Evolutionary conservation across 169 alveolate species (phyloP).

Genomic region (Plasmodium knowlesi): DNA sequence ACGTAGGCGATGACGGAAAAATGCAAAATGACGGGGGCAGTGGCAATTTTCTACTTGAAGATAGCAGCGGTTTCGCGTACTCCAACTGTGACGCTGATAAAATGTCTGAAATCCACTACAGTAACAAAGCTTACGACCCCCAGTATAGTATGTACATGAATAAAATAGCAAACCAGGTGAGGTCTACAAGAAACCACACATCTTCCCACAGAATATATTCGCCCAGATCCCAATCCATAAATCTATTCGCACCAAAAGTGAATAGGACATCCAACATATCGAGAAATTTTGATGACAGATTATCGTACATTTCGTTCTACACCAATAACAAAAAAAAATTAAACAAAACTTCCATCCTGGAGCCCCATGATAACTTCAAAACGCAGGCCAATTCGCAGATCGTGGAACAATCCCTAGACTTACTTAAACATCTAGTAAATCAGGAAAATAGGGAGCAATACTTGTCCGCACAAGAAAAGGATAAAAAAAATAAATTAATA

Average conservation of each 20-base stretch:
- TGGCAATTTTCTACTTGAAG: conserved; percentile 5
- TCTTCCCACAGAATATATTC: conserved; percentile 32
- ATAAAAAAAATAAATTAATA: conserved; percentile 45
- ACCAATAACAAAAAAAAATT: conserved; percentile 14
- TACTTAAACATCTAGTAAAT: conserved; percentile 62
- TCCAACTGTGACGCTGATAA: conserved; percentile 14
- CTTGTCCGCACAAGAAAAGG: conserved; percentile 6
- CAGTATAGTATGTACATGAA: conserved; percentile 37
- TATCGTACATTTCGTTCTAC: conserved; percentile 6
- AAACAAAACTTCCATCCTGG: conserved; percentile 18
- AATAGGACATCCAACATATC: conserved; percentile 41
- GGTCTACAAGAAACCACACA: conserved; percentile 31
- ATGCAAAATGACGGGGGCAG: background rate
- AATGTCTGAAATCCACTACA: conserved; percentile 32
- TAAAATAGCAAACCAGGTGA: conserved; percentile 18
- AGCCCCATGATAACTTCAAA: conserved; percentile 47
- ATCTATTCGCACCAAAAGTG: conserved; percentile 15
- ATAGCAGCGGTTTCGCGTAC: background rate
- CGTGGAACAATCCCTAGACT: conserved; percentile 71
- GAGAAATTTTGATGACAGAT: conserved; percentile 38
- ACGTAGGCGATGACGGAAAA: background rate
- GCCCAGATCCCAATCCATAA: conserved; percentile 41
- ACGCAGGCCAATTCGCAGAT: conserved; percentile 63
- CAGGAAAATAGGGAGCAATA: conserved; percentile 45
- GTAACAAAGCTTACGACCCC: conserved; percentile 22